Evolutionary conservation across 225 moss, liverwort and hornwort genomes (phyloP), one percentile per base, ranked within the genome.

Genomic region (Pleurozium schreberi): DNA sequence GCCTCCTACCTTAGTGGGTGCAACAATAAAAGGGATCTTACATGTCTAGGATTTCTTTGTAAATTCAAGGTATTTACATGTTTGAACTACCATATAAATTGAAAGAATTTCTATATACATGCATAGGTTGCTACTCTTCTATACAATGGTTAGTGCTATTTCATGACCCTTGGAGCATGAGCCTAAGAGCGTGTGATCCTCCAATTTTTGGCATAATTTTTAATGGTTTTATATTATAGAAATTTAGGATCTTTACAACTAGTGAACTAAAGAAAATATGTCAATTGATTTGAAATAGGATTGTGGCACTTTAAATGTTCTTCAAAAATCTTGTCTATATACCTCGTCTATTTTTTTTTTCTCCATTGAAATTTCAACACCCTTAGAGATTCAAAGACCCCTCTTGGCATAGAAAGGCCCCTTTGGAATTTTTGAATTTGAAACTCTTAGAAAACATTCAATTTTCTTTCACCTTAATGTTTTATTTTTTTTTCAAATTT

Each of bases 371-470:
- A 66, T 8, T 36, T 20, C 6, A 38, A 18, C 20, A 36, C 11
- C 66, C 19, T 10, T 6, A 66, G 1, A 20, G 6, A 66, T 20
- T 36, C 11, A 38, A 66, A 38, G 11, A 36, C 0, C 11, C 20
- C 1, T 20, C 3, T 66, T 2, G 5, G 6, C 19, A 36, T 2
- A 0, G 2, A 66, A 1, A 20, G 11, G 11, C 3, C 5, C 5
- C 10, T 66, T 19, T 3, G 18, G 5, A 5, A 5, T 8, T 0
- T n/a, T 18, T 1, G 19, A 5, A 14, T 0, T 36, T 36, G 1
- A 34, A 1, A 36, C 10, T 36, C 38, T 12, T 5, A 66, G n/a
- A 36, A 30, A 62, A 38, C 19, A 38, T 36, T 6, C 38, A 21
- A 21, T 67, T 22, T n/a, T 21, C 8, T 49, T 53, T 53, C 16